These are phyloP conservation scores for Chytriomyces hyalinus DNA, from an alignment of 192 early-diverging fungal genomes.

Conservation along the genomic window DNA sequence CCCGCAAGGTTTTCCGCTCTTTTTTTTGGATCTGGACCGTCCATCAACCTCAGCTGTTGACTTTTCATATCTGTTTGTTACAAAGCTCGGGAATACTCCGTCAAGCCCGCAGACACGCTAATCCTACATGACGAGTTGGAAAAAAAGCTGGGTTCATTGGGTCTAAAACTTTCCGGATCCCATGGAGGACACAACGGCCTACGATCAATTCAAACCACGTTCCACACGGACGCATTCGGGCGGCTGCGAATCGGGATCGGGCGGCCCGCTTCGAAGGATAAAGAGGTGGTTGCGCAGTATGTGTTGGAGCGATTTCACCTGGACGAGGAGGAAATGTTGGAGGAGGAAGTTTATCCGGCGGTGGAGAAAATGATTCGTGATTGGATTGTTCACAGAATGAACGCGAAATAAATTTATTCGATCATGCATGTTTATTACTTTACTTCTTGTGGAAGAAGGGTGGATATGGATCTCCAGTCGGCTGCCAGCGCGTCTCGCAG, in stretches of 20 bases:
- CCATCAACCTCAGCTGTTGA: not conserved
- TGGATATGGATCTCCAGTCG: slow-evolving; percentile 29
- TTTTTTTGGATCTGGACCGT: no score
- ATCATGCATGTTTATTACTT: not conserved
- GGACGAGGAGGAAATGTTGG: slow-evolving; percentile 54
- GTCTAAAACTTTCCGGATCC: slow-evolving; percentile 65
- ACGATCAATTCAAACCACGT: slow-evolving; percentile 63
- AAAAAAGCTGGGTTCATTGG: slow-evolving; percentile 65
- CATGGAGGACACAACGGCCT: slow-evolving; percentile 78
- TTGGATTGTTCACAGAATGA: not conserved
- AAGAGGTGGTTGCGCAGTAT: slow-evolving; percentile 57
- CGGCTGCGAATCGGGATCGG: slow-evolving; percentile 75
- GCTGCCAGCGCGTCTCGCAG: slow-evolving; percentile 56
- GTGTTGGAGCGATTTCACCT: slow-evolving; percentile 62
- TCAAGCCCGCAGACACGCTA: slow-evolving; percentile 54
- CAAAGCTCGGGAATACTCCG: slow-evolving; percentile 52
- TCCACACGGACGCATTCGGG: slow-evolving; percentile 53
- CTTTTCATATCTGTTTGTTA: not conserved
- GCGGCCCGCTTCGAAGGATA: slow-evolving; percentile 53
- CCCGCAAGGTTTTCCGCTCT: not conserved
- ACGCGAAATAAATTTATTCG: not conserved
- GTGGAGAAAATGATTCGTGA: not conserved
- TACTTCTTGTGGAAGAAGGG: slow-evolving; percentile 23
- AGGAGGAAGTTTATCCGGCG: slow-evolving; percentile 45
- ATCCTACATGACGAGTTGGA: slow-evolving; percentile 80